A percentile compares a stretch with the other conserved stretches of the same genome.
Conservation (phyloP, 208 protist genomes). For the Herpetomonas tarakana region DNA sequence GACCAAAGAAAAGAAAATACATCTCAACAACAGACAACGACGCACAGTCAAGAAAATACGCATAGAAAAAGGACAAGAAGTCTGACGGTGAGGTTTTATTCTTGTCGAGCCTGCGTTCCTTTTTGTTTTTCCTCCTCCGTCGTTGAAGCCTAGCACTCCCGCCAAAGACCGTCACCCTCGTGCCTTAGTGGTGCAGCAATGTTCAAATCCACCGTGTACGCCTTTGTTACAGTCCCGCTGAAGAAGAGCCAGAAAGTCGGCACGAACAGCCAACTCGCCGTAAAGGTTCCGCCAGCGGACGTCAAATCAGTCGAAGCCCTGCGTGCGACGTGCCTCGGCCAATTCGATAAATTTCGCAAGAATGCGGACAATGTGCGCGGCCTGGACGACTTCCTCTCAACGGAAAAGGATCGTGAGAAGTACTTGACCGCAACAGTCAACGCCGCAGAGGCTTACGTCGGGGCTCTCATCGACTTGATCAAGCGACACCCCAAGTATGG, state of each 20-base stretch:
- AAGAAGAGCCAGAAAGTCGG: constrained; percentile 23
- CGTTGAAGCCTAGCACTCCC: too few species aligned
- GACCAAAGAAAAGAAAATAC: too few species aligned
- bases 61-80: too few species aligned
- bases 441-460: constrained; percentile 33
- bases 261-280: constrained; percentile 30
- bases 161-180: too few species aligned
- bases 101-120: too few species aligned
- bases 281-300: constrained; percentile 23
- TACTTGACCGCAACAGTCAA: constrained; percentile 22
- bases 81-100: too few species aligned
- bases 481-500: constrained; percentile 30
- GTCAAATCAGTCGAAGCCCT: constrained; percentile 36
- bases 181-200: too few species aligned
- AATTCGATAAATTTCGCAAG: constrained; percentile 31
- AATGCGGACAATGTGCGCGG: constrained; percentile 16
- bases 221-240: constrained; percentile 29
- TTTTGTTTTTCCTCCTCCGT: background rate
- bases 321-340: constrained; percentile 25
- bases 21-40: too few species aligned
- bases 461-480: constrained; percentile 24
- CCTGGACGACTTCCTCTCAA: constrained; percentile 12
- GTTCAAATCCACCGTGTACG: constrained; percentile 8
- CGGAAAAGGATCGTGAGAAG: constrained; percentile 28
- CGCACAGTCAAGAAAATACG: too few species aligned